A percentile compares a stretch with the other conserved stretches of the same genome.
phyloP scores from a whole-genome alignment of 768 basidiomycete species.

The Infundibulicybe gibba region DNA sequence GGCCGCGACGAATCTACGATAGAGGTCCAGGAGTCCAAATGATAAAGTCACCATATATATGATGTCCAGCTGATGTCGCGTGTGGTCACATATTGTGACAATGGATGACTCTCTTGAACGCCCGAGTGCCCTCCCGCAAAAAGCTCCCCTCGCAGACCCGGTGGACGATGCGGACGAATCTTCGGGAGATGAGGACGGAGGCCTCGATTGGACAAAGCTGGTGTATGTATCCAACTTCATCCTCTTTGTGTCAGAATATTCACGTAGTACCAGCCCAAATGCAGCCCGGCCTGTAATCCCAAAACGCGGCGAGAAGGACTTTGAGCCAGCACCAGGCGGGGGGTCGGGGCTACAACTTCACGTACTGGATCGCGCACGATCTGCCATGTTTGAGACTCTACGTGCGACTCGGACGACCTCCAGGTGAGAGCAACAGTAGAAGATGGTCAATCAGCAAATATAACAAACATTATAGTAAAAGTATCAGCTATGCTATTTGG shows the following conservation, averaged over 20 bases:
- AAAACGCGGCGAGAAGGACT: constrained; percentile 96
- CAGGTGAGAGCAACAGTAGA: constrained; percentile 44
- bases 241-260: constrained; percentile 8
- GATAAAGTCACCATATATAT: no score
- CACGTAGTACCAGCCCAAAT: constrained; percentile 25
- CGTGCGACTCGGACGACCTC: constrained; percentile 70
- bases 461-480: constrained; percentile 46
- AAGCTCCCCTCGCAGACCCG: constrained; percentile 9
- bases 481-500: constrained; percentile 81
- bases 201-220: constrained; percentile 81
- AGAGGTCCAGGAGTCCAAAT: no score
- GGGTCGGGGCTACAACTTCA: constrained; percentile 79
- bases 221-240: constrained; percentile 35
- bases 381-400: constrained; percentile 86
- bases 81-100: not conserved
- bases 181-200: constrained; percentile 71
- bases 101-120: constrained; percentile 20
- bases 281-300: constrained; percentile 74
- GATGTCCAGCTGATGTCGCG: no score
- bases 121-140: constrained; percentile 13
- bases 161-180: constrained; percentile 40
- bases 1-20: no score
- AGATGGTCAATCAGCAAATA: not conserved
- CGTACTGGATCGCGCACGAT: constrained; percentile 73
- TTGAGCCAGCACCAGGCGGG: constrained; percentile 69